Base-by-base conservation (phyloP, 164 flowering plant genomes). In the Macadamia integrifolia region DNA sequence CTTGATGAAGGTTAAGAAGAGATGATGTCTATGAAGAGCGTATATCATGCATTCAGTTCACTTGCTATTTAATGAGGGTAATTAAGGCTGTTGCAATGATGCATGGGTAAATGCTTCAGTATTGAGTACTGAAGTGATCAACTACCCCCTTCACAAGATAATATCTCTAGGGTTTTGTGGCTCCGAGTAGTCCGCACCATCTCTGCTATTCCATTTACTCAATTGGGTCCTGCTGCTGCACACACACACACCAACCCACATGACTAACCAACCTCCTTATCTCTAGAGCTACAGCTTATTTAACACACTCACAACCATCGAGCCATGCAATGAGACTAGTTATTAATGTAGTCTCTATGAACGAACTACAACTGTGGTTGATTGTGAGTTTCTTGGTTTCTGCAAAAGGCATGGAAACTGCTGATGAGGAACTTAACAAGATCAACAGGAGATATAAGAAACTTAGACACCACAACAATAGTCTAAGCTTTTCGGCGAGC, bases 401-500 rank as follows among this genome's bases (percentile, higher is more conserved):
- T n/a, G 68, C 17, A 55, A 52, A 43, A 75, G 60, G 65, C 49
- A 73, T 71, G 75, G 77, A 71, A 28, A 44, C 53, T 6, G 29
- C 29, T 9, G 40, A 61, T 9, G 40, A 61, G 62, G 74, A 76
- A 31, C 59, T 42, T 32, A 67, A 57, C 63, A 32, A 69, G 66
- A 74, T 35, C 40, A 35, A 59, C 74, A 57, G 2, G 17, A 74
- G 4, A 65, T 72, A 62, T 77, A 70, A 65, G 55, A 55, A 58
- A 10, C 9, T 9, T 23, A 62, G 70, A 65, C 28, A 60, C 40
- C 57, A 70, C 40, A 60, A 40, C 5, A 50, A 29, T 55, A 66
- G 58, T 46, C 30, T 81, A 0, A 83, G 87, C 78, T 82, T 85
- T 58, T 86, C 88, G n/a, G 91, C 91, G 14, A 64, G 72, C 60